Evolutionary conservation across 768 basidiomycete genomes (phyloP).

Genomic region (Gloeostereum incarnatum): DNA sequence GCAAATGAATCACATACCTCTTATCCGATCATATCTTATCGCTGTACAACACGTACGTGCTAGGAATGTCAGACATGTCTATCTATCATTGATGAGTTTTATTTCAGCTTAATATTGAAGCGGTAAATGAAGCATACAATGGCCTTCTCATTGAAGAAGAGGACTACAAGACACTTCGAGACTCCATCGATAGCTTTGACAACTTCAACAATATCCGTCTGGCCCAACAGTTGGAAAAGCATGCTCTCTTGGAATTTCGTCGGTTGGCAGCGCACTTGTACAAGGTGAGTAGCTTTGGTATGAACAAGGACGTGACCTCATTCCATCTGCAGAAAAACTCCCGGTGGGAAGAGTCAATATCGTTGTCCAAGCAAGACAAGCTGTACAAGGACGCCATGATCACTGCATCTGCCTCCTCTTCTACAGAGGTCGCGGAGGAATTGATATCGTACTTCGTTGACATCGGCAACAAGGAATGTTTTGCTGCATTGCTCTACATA

Average conservation of each 20-base stretch:
- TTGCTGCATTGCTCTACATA: conserved; percentile 79
- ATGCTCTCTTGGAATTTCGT: conserved; percentile 91
- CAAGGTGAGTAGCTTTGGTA: conserved; percentile 48
- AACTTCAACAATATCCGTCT: conserved; percentile 92
- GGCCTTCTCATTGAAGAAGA: conserved; percentile 98
- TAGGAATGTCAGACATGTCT: neutral
- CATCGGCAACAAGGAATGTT: conserved; percentile 98
- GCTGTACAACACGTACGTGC: conserved; percentile 82
- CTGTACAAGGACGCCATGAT: conserved; percentile 95
- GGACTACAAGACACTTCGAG: conserved; percentile 95
- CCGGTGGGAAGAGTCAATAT: conserved; percentile 95
- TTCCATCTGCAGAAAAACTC: conserved; percentile 92
- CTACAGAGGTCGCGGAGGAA: conserved; percentile 91
- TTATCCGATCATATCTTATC: conserved; percentile 94
- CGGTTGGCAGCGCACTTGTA: conserved; percentile 92
- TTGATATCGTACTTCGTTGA: conserved; percentile 94
- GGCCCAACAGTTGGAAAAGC: conserved; percentile 79
- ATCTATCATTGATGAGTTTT: conserved; percentile 3
- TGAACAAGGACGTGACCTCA: neutral
- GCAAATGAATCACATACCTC: conserved; percentile 90
- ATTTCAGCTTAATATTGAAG: conserved; percentile 81
- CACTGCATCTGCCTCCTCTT: conserved; percentile 78
- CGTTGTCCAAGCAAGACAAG: conserved; percentile 92
- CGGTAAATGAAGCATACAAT: conserved; percentile 97
- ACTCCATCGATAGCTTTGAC: conserved; percentile 97